Percentiles rank a stretch among this genome's conserved stretches.
Conservation (phyloP, 129 eudicot species). For the Deinandra increscens region DNA sequence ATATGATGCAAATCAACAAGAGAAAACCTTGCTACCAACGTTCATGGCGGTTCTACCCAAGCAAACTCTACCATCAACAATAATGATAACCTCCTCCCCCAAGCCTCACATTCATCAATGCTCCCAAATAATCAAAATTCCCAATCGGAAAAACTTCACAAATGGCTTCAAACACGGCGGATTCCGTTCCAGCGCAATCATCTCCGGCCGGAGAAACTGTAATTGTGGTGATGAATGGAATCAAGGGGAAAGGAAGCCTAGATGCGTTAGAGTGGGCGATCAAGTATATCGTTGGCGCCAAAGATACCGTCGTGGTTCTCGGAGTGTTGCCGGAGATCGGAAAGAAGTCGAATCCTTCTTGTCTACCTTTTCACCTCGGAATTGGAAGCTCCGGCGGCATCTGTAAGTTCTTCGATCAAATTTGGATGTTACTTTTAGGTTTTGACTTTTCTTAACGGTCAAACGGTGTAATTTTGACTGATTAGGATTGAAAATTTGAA, state of each 20-base stretch:
- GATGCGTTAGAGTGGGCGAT: constrained; percentile 42
- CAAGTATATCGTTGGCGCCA: constrained; percentile 32
- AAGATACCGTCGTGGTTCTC: constrained; percentile 36
- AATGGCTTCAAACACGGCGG: constrained; percentile 21
- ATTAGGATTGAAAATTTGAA: not conserved
- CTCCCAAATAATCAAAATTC: not conserved
- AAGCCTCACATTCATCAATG: not conserved
- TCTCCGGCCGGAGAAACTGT: constrained; percentile 27
- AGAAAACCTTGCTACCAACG: constrained; percentile 22
- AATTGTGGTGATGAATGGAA: constrained; percentile 35
- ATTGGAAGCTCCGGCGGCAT: constrained; percentile 43
- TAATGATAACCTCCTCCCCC: not conserved
- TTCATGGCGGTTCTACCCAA: constrained; percentile 22
- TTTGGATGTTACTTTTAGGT: not conserved
- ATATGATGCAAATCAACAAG: constrained; percentile 6
- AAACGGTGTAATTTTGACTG: not conserved
- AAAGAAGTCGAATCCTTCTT: constrained; percentile 29
- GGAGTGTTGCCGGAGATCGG: constrained; percentile 45
- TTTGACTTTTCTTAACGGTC: not conserved
- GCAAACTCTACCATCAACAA: not conserved
- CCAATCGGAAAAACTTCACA: not conserved
- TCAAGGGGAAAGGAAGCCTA: constrained; percentile 24
- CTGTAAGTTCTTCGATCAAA: constrained; percentile 23
- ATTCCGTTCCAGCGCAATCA: constrained; percentile 6
- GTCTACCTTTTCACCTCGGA: constrained; percentile 37